phyloP scores from a whole-genome alignment of 1,284 basidiomycete species.

The Tylopilus sp. region DNA sequence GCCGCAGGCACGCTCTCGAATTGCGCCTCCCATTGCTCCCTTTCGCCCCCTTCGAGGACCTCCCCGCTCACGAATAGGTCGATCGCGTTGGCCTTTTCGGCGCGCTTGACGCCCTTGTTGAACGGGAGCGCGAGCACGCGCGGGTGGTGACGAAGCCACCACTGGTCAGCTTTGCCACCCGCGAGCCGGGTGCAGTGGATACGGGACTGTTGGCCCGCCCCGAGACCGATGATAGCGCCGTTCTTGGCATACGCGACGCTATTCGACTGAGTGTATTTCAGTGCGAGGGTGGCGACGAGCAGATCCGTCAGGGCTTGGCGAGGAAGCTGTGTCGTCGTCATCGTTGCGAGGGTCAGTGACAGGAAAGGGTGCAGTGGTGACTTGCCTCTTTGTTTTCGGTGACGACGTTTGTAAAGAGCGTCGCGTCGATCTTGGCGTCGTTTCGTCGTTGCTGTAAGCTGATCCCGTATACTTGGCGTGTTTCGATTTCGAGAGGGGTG shows the following conservation, averaged over 20 bases:
- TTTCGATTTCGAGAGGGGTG: conserved; percentile 77
- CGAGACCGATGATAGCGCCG: conserved; percentile 93
- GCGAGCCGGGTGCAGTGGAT: conserved; percentile 99
- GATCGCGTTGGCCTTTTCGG: conserved; percentile 97
- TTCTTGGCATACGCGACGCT: conserved; percentile 95
- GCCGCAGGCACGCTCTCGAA: conserved; percentile 77
- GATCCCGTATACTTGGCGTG: conserved; percentile 93
- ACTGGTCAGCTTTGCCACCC: conserved; percentile 96
- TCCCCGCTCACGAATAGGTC: conserved; percentile 95
- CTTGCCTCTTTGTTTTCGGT: conserved; percentile 79
- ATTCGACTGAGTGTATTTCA: conserved; percentile 99
- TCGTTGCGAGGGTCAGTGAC: background rate
- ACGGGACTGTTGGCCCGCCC: conserved; percentile 97
- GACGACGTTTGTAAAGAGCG: conserved; percentile 86
- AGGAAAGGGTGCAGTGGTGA: background rate
- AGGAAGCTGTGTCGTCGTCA: conserved; percentile 56
- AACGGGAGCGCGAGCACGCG: conserved; percentile 89
- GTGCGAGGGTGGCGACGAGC: conserved; percentile 91
- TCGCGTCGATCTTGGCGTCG: conserved; percentile 81
- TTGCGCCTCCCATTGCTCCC: conserved; percentile 85
- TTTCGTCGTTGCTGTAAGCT: conserved; percentile 91
- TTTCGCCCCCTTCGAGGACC: conserved; percentile 83
- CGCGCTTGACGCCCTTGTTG: conserved; percentile 96
- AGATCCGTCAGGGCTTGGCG: conserved; percentile 76
- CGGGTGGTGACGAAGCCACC: conserved; percentile 98